phyloP scores from a whole-genome alignment of 768 basidiomycete species.

The Ephemerocybe angulata region DNA sequence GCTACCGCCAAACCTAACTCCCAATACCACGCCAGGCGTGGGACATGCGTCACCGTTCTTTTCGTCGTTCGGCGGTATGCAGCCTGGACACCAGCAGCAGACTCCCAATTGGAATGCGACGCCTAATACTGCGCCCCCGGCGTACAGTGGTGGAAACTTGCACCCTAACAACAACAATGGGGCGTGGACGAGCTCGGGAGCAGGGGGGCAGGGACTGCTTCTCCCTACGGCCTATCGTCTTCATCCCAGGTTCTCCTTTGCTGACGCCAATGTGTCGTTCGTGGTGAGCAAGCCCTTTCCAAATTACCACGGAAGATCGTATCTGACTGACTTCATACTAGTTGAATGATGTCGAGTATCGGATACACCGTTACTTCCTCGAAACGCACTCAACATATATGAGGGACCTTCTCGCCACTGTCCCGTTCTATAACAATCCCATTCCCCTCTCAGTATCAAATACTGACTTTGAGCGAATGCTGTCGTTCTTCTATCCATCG shows the following conservation, averaged over 20 bases:
- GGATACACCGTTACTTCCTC: constrained; percentile 26
- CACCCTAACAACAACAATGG: neutral
- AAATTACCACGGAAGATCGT: neutral
- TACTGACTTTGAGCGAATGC: constrained; percentile 45
- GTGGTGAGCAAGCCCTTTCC: constrained; percentile 1
- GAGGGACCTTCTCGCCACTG: constrained; percentile 50
- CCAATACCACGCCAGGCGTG: too few relatives aligned
- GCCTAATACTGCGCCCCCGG: too few relatives aligned
- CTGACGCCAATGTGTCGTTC: constrained; percentile 6
- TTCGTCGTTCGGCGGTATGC: too few relatives aligned
- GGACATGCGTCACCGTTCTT: too few relatives aligned
- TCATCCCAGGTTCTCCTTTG: constrained; percentile 7
- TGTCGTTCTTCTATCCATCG: constrained; percentile 52
- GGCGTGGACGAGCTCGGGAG: neutral
- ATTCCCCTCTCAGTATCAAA: constrained; percentile 18
- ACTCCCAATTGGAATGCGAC: too few relatives aligned
- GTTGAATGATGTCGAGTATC: constrained; percentile 21
- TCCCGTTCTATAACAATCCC: constrained; percentile 40
- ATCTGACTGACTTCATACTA: constrained; percentile 8
- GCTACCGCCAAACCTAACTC: too few relatives aligned
- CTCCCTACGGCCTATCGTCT: neutral
- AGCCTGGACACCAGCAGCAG: too few relatives aligned
- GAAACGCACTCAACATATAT: constrained; percentile 24
- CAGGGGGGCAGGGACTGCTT: too few relatives aligned
- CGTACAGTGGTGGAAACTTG: too few relatives aligned